Conservation (phyloP, 208 protist species). For the Leishmania martiniquensis region DNA sequence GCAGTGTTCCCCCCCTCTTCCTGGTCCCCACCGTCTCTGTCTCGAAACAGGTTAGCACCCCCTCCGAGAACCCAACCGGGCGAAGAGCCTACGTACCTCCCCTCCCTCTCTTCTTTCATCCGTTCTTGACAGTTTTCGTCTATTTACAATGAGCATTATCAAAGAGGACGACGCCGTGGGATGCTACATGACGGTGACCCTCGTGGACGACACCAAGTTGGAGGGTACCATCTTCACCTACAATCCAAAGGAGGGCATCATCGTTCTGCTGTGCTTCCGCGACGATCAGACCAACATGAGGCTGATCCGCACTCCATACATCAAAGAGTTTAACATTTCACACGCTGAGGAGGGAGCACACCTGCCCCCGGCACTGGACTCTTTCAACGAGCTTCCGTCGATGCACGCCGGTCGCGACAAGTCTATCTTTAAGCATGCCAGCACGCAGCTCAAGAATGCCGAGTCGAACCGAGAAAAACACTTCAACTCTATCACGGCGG, state of each 20-base stretch:
- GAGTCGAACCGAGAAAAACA: slow-evolving; percentile 41
- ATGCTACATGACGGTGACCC: slow-evolving; percentile 53
- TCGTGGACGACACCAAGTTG: slow-evolving; percentile 66
- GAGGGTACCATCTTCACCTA: slow-evolving; percentile 86
- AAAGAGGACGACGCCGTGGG: slow-evolving; percentile 77
- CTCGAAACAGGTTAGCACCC: neutral
- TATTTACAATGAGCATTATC: slow-evolving; percentile 49
- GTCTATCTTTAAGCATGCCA: slow-evolving; percentile 85
- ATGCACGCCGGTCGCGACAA: slow-evolving; percentile 86
- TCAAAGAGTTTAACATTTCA: slow-evolving; percentile 65
- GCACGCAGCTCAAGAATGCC: slow-evolving; percentile 67
- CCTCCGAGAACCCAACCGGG: too few species aligned
- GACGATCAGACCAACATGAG: slow-evolving; percentile 58
- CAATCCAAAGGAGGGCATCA: slow-evolving; percentile 69
- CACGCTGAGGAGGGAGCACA: slow-evolving; percentile 42
- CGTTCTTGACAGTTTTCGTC: neutral
- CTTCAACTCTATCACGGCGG: slow-evolving; percentile 45
- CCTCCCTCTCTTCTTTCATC: neutral
- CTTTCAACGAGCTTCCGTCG: slow-evolving; percentile 66
- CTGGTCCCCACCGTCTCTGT: neutral
- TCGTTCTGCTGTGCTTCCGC: slow-evolving; percentile 65
- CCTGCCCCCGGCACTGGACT: slow-evolving; percentile 63
- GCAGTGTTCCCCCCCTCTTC: neutral
- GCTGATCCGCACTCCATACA: slow-evolving; percentile 76
- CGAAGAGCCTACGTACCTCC: too few species aligned